Evolutionary conservation across 306 rosid genomes (phyloP).

Genomic region (Sindora glabra): DNA sequence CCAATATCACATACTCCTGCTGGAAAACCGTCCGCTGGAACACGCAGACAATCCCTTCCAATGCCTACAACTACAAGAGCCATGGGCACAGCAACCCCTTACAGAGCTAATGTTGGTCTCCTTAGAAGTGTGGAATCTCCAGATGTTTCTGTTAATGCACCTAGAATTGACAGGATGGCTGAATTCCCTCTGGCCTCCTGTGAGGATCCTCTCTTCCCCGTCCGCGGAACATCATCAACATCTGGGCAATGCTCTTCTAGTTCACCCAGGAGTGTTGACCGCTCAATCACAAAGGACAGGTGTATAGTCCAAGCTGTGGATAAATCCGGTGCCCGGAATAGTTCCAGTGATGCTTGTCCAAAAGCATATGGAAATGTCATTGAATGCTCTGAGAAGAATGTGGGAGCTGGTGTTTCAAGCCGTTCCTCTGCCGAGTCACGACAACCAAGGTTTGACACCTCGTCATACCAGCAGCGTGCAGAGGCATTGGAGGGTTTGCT

Average conservation of each 20-base stretch:
- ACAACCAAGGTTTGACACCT: conserved; percentile 58
- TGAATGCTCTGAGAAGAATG: conserved; percentile 47
- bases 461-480: conserved; percentile 78
- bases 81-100: conserved; percentile 30
- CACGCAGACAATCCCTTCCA: conserved; percentile 63
- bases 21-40: conserved; percentile 24
- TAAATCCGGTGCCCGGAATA: conserved; percentile 33
- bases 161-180: conserved; percentile 84
- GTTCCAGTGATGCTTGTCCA: conserved; percentile 24
- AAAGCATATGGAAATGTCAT: conserved; percentile 28
- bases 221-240: conserved; percentile 32
- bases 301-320: conserved; percentile 62
- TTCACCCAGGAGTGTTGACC: conserved; percentile 37
- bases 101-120: conserved; percentile 29
- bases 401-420: conserved; percentile 59
- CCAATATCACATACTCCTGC: conserved; percentile 31
- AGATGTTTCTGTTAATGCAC: conserved; percentile 82
- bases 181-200: conserved; percentile 66
- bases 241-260: conserved; percentile 42
- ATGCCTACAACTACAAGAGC: conserved; percentile 35
- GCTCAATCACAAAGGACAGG: conserved; percentile 75
- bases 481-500: conserved; percentile 96
- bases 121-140: conserved; percentile 56
- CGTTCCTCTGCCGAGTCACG: conserved; percentile 55
- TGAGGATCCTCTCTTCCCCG: conserved; percentile 42